These are phyloP conservation scores for Zizania latifolia DNA, from an alignment of 176 grass and related monocot genomes.

Conservation along the genomic window DNA sequence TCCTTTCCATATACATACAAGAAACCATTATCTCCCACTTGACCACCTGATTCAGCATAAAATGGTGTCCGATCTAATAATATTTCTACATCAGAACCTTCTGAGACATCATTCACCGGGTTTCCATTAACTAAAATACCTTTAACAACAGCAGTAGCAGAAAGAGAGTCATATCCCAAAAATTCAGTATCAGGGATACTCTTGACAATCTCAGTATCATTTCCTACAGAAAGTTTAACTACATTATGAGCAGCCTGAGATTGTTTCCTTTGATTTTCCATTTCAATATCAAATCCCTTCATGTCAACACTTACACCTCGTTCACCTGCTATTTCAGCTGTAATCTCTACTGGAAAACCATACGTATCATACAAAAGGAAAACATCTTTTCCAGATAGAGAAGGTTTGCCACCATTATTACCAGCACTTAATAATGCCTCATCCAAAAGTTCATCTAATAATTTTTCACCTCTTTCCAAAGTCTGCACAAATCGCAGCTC, in stretches of 20 bases:
- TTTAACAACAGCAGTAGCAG: constrained; percentile 61
- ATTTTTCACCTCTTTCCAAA: constrained; percentile 86
- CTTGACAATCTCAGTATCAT: constrained; percentile 68
- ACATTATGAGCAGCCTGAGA: constrained; percentile 87
- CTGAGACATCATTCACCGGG: constrained; percentile 57
- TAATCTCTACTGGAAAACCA: constrained; percentile 97
- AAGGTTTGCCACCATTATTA: constrained; percentile 54
- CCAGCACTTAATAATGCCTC: constrained; percentile 57
- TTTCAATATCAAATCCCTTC: constrained; percentile 85
- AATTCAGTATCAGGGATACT: constrained; percentile 80
- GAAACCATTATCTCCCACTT: constrained; percentile 92
- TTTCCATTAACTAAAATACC: constrained; percentile 81
- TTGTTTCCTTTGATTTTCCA: constrained; percentile 90
- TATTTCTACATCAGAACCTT: constrained; percentile 83
- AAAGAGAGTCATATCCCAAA: constrained; percentile 81
- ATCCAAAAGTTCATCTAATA: constrained; percentile 72
- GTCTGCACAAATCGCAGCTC: constrained; percentile 93
- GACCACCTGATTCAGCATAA: constrained; percentile 96
- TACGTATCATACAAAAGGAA: constrained; percentile 97
- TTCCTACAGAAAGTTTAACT: constrained; percentile 82
- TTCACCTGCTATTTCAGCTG: constrained; percentile 83
- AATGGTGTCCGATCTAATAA: constrained; percentile 89
- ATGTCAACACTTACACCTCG: constrained; percentile 65
- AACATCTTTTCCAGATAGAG: constrained; percentile 77
- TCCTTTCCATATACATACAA: constrained; percentile 45